Conservation (phyloP, 371 early-diverging fungal genomes). For the Umbelopsis sp. region DNA sequence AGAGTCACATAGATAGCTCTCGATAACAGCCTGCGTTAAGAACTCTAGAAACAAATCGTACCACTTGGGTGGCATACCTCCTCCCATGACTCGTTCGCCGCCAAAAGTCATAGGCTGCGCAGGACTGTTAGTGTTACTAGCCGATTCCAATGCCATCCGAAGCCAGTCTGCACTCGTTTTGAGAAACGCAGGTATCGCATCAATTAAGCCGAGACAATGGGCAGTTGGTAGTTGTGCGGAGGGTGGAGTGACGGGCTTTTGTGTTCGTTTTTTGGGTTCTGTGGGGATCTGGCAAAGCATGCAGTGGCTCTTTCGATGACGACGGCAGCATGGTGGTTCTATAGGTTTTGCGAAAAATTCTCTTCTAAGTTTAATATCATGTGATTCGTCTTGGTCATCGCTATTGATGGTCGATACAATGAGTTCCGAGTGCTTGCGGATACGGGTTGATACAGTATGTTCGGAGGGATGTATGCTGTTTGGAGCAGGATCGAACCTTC, state of each 20-base stretch:
- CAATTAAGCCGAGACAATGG: constrained; percentile 50
- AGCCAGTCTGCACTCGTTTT: constrained; percentile 60
- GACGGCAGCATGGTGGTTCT: constrained; percentile 41
- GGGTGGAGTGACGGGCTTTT: constrained; percentile 20
- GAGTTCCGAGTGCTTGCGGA: constrained; percentile 37
- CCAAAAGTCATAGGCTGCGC: constrained; percentile 44
- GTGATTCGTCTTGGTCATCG: constrained; percentile 25
- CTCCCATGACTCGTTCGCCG: constrained; percentile 55
- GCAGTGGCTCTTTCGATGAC: constrained; percentile 45
- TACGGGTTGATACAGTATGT: constrained; percentile 30
- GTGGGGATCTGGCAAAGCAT: constrained; percentile 27
- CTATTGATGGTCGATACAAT: constrained; percentile 29
- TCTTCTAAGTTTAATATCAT: constrained; percentile 29
- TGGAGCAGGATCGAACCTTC: constrained; percentile 61
- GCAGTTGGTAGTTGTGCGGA: constrained; percentile 26
- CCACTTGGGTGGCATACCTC: constrained; percentile 62
- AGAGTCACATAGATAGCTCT: constrained; percentile 63
- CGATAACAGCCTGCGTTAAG: constrained; percentile 64
- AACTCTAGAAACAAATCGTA: constrained; percentile 62
- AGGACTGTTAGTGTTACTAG: constrained; percentile 21
- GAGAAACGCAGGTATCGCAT: constrained; percentile 62
- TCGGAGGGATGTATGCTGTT: constrained; percentile 24
- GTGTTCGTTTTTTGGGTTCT: constrained; percentile 4
- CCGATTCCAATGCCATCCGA: constrained; percentile 40
- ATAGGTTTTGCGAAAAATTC: constrained; percentile 34